Conservation (phyloP, 305 asterid genomes). For the Striga hermonthica region DNA sequence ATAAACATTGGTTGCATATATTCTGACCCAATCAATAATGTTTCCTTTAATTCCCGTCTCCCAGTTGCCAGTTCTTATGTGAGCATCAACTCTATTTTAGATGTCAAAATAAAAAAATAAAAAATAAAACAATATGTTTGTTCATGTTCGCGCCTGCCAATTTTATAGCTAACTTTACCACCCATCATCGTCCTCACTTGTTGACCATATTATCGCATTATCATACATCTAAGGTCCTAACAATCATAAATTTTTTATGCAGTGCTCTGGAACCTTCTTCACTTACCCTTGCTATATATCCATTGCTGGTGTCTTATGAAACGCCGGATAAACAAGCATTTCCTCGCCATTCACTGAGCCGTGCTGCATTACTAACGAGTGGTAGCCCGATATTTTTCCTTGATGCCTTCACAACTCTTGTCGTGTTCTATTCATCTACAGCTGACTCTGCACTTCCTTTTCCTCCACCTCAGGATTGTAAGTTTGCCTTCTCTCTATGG, state of each 20-base stretch:
- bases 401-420: slow-evolving; percentile 81
- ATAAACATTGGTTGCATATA: too few species aligned
- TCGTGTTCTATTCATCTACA: slow-evolving; percentile 85
- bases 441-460: slow-evolving; percentile 81
- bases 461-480: slow-evolving; percentile 99
- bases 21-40: too few species aligned
- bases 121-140: too few species aligned
- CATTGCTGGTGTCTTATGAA: slow-evolving; percentile 70
- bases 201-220: background rate
- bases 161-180: background rate
- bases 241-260: slow-evolving; percentile 41
- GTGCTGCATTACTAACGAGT: slow-evolving; percentile 93
- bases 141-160: too few species aligned
- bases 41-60: too few species aligned
- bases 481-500: slow-evolving; percentile 35
- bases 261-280: slow-evolving; percentile 93
- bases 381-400: slow-evolving; percentile 98
- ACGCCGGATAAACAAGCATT: slow-evolving; percentile 87
- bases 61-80: too few species aligned
- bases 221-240: slow-evolving; percentile 24
- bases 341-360: slow-evolving; percentile 98
- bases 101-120: too few species aligned
- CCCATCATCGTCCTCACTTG: background rate
- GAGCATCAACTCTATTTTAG: too few species aligned
- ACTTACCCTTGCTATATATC: slow-evolving; percentile 86